Conservation (phyloP, 805 yeast species). For the Metschnikowia peoriensis region DNA sequence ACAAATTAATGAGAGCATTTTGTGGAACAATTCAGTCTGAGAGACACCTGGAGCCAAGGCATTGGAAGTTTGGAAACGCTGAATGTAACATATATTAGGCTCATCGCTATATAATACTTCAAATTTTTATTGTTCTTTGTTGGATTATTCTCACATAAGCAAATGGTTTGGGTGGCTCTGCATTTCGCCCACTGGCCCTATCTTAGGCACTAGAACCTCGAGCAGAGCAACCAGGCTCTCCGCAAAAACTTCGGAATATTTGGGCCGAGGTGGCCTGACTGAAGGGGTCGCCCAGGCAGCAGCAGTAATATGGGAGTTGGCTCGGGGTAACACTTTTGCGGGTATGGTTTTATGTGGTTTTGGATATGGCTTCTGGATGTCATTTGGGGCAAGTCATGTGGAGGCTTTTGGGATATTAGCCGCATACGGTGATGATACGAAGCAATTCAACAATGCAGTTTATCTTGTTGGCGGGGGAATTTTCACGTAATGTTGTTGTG, state of each 20-base stretch:
- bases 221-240: not conserved
- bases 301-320: constrained; percentile 51
- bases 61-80: constrained; percentile 42
- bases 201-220: too few species aligned
- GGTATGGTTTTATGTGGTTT: constrained; percentile 50
- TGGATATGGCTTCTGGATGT: constrained; percentile 53
- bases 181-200: too few species aligned
- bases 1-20: constrained; percentile 61
- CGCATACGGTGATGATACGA: constrained; percentile 44
- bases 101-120: too few species aligned
- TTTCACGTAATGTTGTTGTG: constrained; percentile 57
- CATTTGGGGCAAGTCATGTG: constrained; percentile 47
- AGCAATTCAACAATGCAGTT: constrained; percentile 45
- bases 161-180: too few species aligned
- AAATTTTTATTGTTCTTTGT: too few species aligned
- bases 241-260: not conserved
- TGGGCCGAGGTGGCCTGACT: not conserved
- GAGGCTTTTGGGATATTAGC: constrained; percentile 56
- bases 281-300: constrained; percentile 47
- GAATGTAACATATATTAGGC: too few species aligned
- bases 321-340: constrained; percentile 55
- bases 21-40: constrained; percentile 54
- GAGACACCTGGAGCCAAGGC: constrained; percentile 45
- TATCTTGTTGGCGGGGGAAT: constrained; percentile 63
- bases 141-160: too few species aligned